Percentiles rank a stretch among this genome's conserved stretches.
phyloP scores from a whole-genome alignment of 495 filamentous ascomycete species.

The Xylaria acuta region DNA sequence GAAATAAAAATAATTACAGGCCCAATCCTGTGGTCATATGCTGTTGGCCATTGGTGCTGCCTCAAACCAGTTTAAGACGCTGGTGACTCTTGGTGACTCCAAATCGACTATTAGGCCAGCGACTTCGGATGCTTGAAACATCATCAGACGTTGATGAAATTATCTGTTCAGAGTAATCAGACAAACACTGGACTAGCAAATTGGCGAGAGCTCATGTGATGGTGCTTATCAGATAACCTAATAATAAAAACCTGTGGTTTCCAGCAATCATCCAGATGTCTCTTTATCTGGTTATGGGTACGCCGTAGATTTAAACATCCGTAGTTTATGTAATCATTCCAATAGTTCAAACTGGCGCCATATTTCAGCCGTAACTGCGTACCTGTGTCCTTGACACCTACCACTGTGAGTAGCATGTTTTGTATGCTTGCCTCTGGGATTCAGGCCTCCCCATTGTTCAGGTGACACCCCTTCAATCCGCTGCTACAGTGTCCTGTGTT shows the following conservation, averaged over 20 bases:
- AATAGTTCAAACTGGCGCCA: background rate
- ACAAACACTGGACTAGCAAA: background rate
- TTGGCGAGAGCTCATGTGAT: background rate
- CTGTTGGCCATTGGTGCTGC: background rate
- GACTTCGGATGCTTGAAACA: constrained; percentile 19
- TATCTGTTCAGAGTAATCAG: background rate
- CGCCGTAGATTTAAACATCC: too few species aligned
- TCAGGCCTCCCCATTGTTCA: background rate
- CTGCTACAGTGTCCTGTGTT: background rate
- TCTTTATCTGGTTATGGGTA: too few species aligned
- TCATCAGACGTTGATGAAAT: constrained; percentile 2
- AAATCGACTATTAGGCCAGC: background rate
- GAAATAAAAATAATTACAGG: background rate
- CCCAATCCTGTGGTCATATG: background rate
- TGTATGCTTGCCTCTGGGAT: background rate
- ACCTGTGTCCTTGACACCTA: background rate
- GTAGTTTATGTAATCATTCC: background rate
- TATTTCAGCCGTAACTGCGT: background rate
- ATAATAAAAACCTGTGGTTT: background rate
- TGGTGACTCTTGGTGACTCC: too few species aligned
- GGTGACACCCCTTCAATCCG: background rate
- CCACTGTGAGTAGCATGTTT: background rate
- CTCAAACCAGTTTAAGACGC: background rate
- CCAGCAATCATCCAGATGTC: background rate
- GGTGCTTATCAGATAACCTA: background rate